Percentiles rank a stretch among this genome's conserved stretches.
These are phyloP conservation scores for Colletotrichum chrysophilum DNA, from an alignment of 2,329 filamentous ascomycete genomes.

Conservation along the genomic window DNA sequence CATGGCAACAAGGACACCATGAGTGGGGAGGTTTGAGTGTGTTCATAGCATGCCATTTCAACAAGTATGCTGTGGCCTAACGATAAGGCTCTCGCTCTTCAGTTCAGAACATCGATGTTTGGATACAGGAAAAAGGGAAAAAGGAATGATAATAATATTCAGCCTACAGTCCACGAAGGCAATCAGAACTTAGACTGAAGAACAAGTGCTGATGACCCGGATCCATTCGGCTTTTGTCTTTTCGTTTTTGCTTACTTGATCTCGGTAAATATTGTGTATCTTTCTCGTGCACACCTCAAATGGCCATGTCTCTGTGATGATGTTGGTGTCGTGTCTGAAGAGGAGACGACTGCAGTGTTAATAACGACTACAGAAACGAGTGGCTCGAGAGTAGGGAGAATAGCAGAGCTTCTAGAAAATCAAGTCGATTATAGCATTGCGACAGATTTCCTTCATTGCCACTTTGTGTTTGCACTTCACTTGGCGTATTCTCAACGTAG, in stretches of 20 bases:
- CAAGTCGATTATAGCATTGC: not conserved
- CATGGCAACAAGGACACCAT: not conserved
- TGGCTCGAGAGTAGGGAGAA: not conserved
- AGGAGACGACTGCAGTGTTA: not conserved
- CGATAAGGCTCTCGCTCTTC: not conserved
- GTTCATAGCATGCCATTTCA: not conserved
- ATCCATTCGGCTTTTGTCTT: not conserved
- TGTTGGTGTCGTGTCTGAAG: not conserved
- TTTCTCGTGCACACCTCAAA: not conserved
- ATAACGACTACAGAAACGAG: not conserved
- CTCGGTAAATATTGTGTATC: not conserved
- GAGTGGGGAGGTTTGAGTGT: not conserved
- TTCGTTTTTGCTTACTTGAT: not conserved
- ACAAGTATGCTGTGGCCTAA: not conserved
- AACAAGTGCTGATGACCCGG: not conserved
- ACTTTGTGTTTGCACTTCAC: not conserved
- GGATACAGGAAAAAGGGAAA: not conserved
- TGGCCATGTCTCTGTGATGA: not conserved
- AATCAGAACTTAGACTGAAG: not conserved
- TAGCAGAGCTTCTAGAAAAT: not conserved
- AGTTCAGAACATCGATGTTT: not conserved
- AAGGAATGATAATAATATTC: not conserved
- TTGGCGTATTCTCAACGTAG: not conserved
- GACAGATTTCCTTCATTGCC: not conserved
- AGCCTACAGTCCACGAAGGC: not conserved